Evolutionary conservation across 192 early-diverging fungal species (phyloP), one percentile per base, ranked within the genome.

Genomic region (Rhizophagus prolifer): DNA sequence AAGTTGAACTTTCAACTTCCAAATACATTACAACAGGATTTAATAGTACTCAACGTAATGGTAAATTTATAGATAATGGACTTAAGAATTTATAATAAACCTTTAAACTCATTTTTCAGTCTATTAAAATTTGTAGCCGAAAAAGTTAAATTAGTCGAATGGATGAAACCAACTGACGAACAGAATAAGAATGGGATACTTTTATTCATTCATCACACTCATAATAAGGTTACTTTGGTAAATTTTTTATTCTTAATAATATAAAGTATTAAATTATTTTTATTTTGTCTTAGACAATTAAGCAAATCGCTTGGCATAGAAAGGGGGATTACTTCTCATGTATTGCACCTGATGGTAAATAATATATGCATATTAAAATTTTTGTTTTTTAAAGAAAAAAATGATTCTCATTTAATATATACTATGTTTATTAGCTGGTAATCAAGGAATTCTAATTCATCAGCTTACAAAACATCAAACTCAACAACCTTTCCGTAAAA

Each of bases 291-390:
- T 80, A 88, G 74, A 81, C 85, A 13, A 92, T 96, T 41, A 96
- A 92, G 75, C 88, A 91, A 70, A 82, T 99, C 58, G 86, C 87
- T 31, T 99, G 97, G 97, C 97, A 99, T 83, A 86, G 94, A 68
- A 96, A 94, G 81, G 97, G 97, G 73, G 95, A 99, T 84, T 98
- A 99, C 83, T 90, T 98, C 85, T 88, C 94, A 1, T 93, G 94
- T 31, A 89, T 97, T 21, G 89, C 90, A 1, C 90, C 95, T 1
- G 92, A 97, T 76, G 93, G 90, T 80, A 89, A 85, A 14, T 65
- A 14, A 14, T 21, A 44, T 19, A 44, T 23, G 7, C 62, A 25
- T 25, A 36, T 36, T 1, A 5, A 63, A 21, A 7, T 8, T 44
- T 38, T 74, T 60, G 12, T 7, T 25, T 74, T 9, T 46, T 10